Conservation (phyloP, 768 basidiomycete species). For the Boletus rex-veris region DNA sequence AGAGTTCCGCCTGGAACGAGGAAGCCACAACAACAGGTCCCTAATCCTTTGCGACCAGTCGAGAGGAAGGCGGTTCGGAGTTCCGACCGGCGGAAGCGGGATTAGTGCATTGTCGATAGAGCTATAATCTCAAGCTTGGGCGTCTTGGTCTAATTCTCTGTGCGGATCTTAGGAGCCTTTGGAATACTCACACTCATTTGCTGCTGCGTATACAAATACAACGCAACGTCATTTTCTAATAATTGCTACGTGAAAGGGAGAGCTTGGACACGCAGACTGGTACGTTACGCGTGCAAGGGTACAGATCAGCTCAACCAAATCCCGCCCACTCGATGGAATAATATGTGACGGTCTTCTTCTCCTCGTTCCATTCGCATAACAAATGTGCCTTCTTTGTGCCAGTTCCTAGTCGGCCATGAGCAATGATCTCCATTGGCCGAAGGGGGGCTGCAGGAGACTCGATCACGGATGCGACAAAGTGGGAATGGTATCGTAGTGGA, state of each 20-base stretch:
- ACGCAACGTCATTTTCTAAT: neutral
- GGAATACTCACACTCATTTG: conserved; percentile 14
- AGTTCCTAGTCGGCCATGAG: conserved; percentile 92
- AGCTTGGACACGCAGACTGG: neutral
- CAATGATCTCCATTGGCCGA: conserved; percentile 90
- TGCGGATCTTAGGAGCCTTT: conserved; percentile 6
- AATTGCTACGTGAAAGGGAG: neutral
- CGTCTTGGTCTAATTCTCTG: conserved; percentile 11
- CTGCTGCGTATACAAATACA: conserved; percentile 12
- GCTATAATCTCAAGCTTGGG: conserved; percentile 9
- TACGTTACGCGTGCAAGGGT: neutral
- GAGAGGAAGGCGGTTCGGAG: conserved; percentile 25
- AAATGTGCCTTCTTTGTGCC: conserved; percentile 97
- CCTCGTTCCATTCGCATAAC: conserved; percentile 84
- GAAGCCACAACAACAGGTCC: conserved; percentile 10
- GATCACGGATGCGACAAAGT: conserved; percentile 84
- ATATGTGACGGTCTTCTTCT: conserved; percentile 61
- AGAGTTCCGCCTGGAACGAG: conserved; percentile 8
- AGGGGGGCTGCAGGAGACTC: conserved; percentile 58
- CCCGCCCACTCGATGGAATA: conserved; percentile 89
- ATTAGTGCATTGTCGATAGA: conserved; percentile 30
- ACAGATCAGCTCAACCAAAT: conserved; percentile 51
- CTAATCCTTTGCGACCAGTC: conserved; percentile 3
- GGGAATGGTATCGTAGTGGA: conserved; percentile 93
- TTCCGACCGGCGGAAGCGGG: conserved; percentile 44